Conservation (phyloP, 495 filamentous ascomycete genomes). For the Haplographium delicatum region DNA sequence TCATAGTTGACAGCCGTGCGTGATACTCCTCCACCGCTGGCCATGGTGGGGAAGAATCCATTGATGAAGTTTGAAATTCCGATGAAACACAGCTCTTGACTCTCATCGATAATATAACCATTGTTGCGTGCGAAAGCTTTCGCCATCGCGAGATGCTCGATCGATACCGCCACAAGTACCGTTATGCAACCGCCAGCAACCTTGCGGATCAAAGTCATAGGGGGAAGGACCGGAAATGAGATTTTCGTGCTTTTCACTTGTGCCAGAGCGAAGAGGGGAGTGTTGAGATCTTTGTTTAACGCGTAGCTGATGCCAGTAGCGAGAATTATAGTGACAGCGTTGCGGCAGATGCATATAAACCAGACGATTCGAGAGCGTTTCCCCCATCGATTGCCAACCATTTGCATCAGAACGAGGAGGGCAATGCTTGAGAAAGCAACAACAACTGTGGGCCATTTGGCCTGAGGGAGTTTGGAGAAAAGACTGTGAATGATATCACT, state of each 20-base stretch:
- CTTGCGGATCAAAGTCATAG: constrained; percentile 30
- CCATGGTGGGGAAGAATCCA: constrained; percentile 44
- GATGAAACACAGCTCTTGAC: constrained; percentile 43
- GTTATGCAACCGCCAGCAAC: constrained; percentile 36
- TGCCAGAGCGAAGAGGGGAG: constrained; percentile 31
- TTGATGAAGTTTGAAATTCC: constrained; percentile 44
- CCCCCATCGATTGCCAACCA: constrained; percentile 42
- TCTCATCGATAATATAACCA: constrained; percentile 42
- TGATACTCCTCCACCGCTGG: constrained; percentile 44
- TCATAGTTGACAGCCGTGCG: constrained; percentile 45
- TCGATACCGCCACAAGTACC: constrained; percentile 38
- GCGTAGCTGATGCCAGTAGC: constrained; percentile 43
- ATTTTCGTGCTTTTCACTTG: constrained; percentile 39
- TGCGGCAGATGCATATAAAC: constrained; percentile 39
- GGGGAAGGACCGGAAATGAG: constrained; percentile 37
- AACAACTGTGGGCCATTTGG: constrained; percentile 38
- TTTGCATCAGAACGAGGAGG: constrained; percentile 38
- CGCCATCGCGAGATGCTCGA: constrained; percentile 46
- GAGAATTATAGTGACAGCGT: constrained; percentile 40
- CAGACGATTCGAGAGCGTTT: constrained; percentile 36
- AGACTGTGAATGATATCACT: constrained; percentile 39
- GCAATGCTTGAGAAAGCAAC: constrained; percentile 42
- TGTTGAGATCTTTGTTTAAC: constrained; percentile 38
- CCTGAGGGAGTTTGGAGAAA: constrained; percentile 33
- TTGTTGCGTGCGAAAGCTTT: constrained; percentile 42